A percentile compares a stretch with the other conserved stretches of the same genome.
phyloP scores from a whole-genome alignment of 2,329 filamentous ascomycete species.

The Colletotrichum sp. region DNA sequence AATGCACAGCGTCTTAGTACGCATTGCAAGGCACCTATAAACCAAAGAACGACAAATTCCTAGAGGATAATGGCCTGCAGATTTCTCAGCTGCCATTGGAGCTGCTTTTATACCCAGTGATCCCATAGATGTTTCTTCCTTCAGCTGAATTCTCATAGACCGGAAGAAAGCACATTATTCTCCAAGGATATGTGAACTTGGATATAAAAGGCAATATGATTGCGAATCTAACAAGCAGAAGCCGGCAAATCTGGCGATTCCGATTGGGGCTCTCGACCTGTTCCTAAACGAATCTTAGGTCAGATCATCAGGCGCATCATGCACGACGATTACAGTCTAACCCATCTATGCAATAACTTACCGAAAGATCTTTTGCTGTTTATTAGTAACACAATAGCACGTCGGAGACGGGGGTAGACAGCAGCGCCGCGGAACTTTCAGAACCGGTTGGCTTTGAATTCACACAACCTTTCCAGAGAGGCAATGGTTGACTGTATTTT shows the following conservation, averaged over 20 bases:
- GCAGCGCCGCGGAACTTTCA: background rate
- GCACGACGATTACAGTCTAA: accelerated
- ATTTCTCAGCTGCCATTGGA: background rate
- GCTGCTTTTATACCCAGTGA: accelerated
- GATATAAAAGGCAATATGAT: background rate
- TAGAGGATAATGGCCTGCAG: too few relatives aligned
- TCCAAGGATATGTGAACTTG: background rate
- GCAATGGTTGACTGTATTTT: background rate
- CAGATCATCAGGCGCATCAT: background rate
- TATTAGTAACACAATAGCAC: accelerated
- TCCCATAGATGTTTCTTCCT: accelerated
- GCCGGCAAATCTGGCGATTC: background rate
- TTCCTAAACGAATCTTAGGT: accelerated
- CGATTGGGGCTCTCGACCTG: background rate
- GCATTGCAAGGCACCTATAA: too few relatives aligned
- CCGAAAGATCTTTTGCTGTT: background rate
- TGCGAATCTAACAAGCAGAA: background rate
- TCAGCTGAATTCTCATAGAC: accelerated
- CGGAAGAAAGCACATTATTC: background rate
- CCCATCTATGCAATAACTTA: accelerated
- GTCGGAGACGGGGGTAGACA: background rate
- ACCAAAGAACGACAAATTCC: too few relatives aligned
- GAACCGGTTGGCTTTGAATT: background rate
- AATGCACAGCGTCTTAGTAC: background rate
- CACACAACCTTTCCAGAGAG: background rate